Evolutionary conservation across 2,329 filamentous ascomycete genomes (phyloP).

Genomic region (Pseudogymnoascus sp.): DNA sequence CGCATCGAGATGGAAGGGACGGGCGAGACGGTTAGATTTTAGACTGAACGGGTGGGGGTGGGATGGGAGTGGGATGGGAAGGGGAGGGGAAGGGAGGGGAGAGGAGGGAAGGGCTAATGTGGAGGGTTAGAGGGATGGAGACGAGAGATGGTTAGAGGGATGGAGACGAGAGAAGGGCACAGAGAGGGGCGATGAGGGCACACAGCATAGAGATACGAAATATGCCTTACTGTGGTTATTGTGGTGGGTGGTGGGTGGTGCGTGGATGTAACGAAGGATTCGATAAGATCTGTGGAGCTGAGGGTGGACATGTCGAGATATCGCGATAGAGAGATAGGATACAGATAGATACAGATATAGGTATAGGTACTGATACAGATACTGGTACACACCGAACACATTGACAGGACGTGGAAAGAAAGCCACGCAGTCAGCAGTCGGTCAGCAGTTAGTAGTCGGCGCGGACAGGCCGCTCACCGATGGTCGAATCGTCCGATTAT

Average conservation of each 20-base stretch:
- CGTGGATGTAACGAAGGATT: not conserved
- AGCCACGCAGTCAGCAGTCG: not conserved
- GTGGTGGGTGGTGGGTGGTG: not conserved
- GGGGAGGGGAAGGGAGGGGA: no score
- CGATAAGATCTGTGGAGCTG: not conserved
- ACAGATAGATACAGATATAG: not conserved
- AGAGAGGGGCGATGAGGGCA: not conserved
- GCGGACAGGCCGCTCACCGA: not conserved
- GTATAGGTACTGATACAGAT: no score
- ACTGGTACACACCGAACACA: no score
- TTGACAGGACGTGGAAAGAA: not conserved
- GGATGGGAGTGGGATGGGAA: no score
- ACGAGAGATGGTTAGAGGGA: no score
- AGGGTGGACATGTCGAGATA: not conserved
- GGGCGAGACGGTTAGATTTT: not conserved
- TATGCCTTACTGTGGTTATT: not conserved
- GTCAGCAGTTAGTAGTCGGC: not conserved
- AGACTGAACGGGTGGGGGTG: not conserved
- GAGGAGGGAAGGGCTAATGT: no score
- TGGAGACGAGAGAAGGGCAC: no score
- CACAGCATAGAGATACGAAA: not conserved
- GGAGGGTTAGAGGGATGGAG: no score
- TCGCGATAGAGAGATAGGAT: not conserved
- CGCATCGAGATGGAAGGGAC: not conserved
- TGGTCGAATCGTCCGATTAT: not conserved